Evolutionary conservation across 148 eudicot species (phyloP).

Genomic region (Polygonum aviculare): DNA sequence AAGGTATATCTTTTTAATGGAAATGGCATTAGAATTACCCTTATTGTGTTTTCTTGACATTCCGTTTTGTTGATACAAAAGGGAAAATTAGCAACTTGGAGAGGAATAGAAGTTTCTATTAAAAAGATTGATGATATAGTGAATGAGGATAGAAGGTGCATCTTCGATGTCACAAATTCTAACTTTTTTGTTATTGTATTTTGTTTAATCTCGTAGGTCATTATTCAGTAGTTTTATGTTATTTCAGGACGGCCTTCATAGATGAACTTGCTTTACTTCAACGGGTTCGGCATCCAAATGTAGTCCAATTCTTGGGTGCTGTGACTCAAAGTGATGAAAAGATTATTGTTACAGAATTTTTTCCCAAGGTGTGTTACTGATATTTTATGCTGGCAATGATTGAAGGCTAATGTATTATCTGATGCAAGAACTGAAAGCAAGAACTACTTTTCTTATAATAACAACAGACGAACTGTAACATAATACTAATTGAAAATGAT

Average conservation of each 20-base stretch:
- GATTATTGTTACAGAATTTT: conserved; percentile 94
- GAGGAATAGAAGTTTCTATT: conserved; percentile 37
- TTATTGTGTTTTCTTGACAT: neutral
- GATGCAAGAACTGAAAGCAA: neutral
- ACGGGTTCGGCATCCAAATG: conserved; percentile 92
- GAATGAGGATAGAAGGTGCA: conserved; percentile 42
- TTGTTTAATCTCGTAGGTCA: neutral
- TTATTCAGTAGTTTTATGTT: conserved; percentile 11
- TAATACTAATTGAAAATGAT: neutral
- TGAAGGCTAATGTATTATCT: neutral
- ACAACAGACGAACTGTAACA: neutral
- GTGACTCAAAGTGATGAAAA: conserved; percentile 91
- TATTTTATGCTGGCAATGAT: neutral
- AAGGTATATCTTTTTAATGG: conserved; percentile 39
- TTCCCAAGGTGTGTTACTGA: conserved; percentile 57
- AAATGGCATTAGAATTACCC: neutral
- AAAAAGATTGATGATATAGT: conserved; percentile 24
- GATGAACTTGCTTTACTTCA: conserved; percentile 89
- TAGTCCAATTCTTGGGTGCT: conserved; percentile 95
- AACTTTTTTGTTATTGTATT: neutral
- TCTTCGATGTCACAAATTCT: conserved; percentile 2
- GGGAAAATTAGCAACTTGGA: conserved; percentile 42
- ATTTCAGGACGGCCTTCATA: conserved; percentile 66
- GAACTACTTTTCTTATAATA: neutral
- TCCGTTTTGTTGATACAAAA: conserved; percentile 9